Evolutionary conservation across 352 stramenopile species (phyloP), one percentile per base, ranked within the genome.

Genomic region (Phytophthora pistaciae): DNA sequence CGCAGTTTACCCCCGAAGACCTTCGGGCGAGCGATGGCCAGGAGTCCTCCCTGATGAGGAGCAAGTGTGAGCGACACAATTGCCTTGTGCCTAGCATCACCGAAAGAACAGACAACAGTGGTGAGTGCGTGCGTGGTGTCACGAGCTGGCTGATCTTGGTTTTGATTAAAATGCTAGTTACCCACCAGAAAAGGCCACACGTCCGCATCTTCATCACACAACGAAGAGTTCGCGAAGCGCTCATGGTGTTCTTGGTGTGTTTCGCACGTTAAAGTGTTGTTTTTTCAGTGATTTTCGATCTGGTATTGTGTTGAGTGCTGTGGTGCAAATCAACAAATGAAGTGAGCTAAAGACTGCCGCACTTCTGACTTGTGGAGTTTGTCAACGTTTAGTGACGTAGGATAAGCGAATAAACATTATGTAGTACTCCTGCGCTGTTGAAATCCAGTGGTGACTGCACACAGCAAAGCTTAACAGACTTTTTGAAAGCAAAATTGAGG

Each of bases 161-260:
- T 44, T 44, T n/a, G 16, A 20, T 38, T 4, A 21, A 60, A 33
- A 20, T 11, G 21, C 8, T 25, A 52, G 9, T 7, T 31, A 10
- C 62, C 68, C 53, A 79, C 72, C 72, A 79, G 42, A 79, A 79
- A 66, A 79, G 54, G 7, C 72, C 64, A 13, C 68, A 79, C 33
- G 36, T 59, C 25, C 69, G 72, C 63, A 79, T 79, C 48, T 70
- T 77, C 72, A 79, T 79, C 38, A 60, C 57, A 33, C 72, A 77
- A 3, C 64, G 68, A 64, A 74, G 42, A 42, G 59, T 60, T 29
- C 29, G 53, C 16, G 20, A 52, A 31, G 49, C 44, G 54, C 20
- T 67, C 72, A 79, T 79, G 21, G 3, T 60, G 53, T 5, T 14
- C 8, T 64, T 20, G 7, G 42, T 40, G 23, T 44, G 38, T 4